Base-by-base conservation (phyloP, 139 green algal genomes). In the Pleodorina starrii region DNA sequence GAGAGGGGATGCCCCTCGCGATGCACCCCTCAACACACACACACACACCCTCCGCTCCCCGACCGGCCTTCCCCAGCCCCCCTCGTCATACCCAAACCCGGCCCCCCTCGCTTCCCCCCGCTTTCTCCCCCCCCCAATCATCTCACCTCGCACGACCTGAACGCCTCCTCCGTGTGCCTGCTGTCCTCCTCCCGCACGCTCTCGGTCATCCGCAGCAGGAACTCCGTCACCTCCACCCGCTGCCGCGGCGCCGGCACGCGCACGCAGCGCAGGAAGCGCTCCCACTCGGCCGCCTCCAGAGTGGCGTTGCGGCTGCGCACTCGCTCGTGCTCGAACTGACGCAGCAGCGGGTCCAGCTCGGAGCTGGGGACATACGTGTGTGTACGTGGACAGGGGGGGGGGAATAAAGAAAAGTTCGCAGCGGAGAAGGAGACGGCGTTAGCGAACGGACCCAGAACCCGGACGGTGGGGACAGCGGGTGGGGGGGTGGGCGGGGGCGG, bases 241-340 rank as follows among this genome's bases (percentile, higher is more conserved):
- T 92, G 76, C 29, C 68, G 35, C 1, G 91, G 91, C 57, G 87
- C 51, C 3, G 91, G 91, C 69, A 93, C 87, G 36, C 78, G 74
- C 40, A 78, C 83, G 87, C 91, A 93, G 10, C 81, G 59, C 76
- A 91, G 29, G 69, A 89, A 93, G 83, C 91, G 91, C 87, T 91
- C 91, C 91, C 91, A 93, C n/a, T 91, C 87, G 40, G 66, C 19
- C 0, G 66, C 83, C 66, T 80, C 68, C 40, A 36, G 16, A 4
- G 46, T 32, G 17, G 25, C 57, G 66, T 27, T 76, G 16, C 83
- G 84, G 36, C 17, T 73, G 7, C 46, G 54, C 2, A 57, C 38
- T 1, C 87, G 83, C 69, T 93, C 87, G 40, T 89, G 77, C 68
- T 54, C 54, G 11, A 71, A 73, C 83, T 92, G 87, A 0, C 77